These are phyloP conservation scores for Lavandula angustifolia DNA, from an alignment of 257 asterid species.

Conservation along the genomic window DNA sequence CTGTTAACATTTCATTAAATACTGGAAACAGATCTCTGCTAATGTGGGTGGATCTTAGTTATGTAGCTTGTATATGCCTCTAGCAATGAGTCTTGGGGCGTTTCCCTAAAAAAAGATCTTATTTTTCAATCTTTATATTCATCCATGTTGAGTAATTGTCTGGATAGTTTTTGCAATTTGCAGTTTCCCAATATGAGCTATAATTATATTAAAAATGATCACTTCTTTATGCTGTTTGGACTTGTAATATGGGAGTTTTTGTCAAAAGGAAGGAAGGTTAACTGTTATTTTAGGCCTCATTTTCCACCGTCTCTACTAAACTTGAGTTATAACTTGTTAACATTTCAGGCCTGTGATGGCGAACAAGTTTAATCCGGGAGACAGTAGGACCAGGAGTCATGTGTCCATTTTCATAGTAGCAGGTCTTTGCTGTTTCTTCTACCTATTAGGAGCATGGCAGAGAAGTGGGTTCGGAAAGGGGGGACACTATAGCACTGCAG, in stretches of 20 bases:
- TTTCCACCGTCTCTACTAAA: conserved; percentile 17
- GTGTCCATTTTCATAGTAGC: conserved; percentile 80
- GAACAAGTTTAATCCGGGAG: conserved; percentile 61
- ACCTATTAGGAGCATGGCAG: conserved; percentile 97
- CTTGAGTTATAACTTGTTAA: conserved; percentile 17
- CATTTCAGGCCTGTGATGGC: conserved; percentile 76
- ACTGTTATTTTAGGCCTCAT: neutral
- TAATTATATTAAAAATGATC: neutral
- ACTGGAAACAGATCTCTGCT: conserved; percentile 31
- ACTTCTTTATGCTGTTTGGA: conserved; percentile 2
- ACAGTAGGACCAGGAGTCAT: conserved; percentile 78
- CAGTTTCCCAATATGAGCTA: conserved; percentile 22
- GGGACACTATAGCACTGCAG: conserved; percentile 85
- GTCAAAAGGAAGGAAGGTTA: neutral
- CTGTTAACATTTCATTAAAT: conserved; percentile 26
- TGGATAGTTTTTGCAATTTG: neutral
- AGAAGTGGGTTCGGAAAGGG: conserved; percentile 95
- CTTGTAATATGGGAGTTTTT: neutral
- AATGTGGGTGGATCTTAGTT: conserved; percentile 31
- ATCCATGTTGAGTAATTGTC: neutral
- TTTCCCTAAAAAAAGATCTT: conserved; percentile 6
- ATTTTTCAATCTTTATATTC: neutral
- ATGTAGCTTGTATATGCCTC: neutral
- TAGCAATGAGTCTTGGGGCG: neutral
- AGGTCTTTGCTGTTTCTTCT: conserved; percentile 93